Percentiles rank a stretch among this genome's conserved stretches.
Conservation (phyloP, 768 basidiomycete genomes). For the Favolaschia claudopus region DNA sequence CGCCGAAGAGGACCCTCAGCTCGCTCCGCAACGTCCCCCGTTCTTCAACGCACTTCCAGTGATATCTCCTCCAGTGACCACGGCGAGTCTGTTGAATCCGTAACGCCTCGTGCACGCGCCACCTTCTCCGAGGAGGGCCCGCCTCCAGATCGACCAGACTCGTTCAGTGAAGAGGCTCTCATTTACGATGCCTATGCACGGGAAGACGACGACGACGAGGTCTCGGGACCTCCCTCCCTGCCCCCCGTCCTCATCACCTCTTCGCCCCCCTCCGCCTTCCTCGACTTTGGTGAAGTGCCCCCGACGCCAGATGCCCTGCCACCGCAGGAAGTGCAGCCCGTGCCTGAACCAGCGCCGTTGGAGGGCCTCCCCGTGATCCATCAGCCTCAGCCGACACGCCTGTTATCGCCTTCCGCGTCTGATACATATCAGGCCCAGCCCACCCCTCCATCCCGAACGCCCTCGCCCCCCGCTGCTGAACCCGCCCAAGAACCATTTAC, state of each 20-base stretch:
- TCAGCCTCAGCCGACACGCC: conserved; percentile 72
- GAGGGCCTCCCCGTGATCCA: conserved; percentile 57
- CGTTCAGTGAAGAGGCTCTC: conserved; percentile 80
- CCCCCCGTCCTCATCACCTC: conserved; percentile 39
- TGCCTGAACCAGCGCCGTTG: conserved; percentile 33
- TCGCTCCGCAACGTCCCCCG: conserved; percentile 34
- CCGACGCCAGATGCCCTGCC: conserved; percentile 25
- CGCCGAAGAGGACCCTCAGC: conserved; percentile 45
- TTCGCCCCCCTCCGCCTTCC: conserved; percentile 33
- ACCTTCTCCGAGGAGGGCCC: conserved; percentile 58
- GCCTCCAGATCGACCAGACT: conserved; percentile 61
- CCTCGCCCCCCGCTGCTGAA: too few species aligned
- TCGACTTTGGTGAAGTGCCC: conserved; percentile 24
- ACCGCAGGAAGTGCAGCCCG: conserved; percentile 38
- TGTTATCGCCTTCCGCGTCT: conserved; percentile 43
- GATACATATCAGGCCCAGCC: conserved; percentile 43
- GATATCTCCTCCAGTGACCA: conserved; percentile 79
- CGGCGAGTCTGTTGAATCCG: conserved; percentile 55
- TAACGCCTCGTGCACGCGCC: conserved; percentile 42
- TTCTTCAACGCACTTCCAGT: conserved; percentile 63
- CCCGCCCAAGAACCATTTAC: conserved; percentile 30
- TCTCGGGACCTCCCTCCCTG: conserved; percentile 25
- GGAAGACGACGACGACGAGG: conserved; percentile 61
- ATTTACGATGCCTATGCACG: conserved; percentile 87
- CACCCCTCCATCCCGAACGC: conserved; percentile 57